phyloP scores from a whole-genome alignment of 1,139 yeast genomes.

The Scheffersomyces stambukii region DNA sequence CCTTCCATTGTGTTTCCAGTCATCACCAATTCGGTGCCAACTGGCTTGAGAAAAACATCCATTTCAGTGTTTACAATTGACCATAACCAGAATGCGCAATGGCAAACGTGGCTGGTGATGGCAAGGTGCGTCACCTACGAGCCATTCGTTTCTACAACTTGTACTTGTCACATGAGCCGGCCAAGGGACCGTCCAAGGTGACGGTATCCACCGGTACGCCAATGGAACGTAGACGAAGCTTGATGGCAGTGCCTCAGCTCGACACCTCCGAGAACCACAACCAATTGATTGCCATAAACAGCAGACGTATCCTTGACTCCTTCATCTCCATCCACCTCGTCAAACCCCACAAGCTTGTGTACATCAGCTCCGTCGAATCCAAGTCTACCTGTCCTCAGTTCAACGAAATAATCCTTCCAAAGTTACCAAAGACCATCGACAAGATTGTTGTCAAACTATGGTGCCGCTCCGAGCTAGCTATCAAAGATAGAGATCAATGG shows the following conservation, averaged over 20 bases:
- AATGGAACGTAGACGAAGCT: conserved; percentile 7
- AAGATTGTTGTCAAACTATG: conserved; percentile 23
- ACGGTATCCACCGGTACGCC: conserved; percentile 2
- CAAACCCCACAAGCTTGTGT: conserved; percentile 17
- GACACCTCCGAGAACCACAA: background rate
- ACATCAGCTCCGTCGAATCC: conserved; percentile 32
- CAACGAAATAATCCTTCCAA: conserved; percentile 25
- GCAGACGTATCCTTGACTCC: conserved; percentile 19
- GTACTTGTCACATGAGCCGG: conserved; percentile 1
- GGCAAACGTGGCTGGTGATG: background rate
- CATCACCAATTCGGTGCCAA: no score
- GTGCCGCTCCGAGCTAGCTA: no score
- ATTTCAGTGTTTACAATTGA: no score
- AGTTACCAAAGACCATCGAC: conserved; percentile 11
- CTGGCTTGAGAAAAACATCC: no score
- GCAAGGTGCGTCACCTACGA: conserved; percentile 4
- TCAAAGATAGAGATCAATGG: conserved; percentile 16
- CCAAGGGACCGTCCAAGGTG: background rate
- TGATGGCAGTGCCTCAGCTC: conserved; percentile 2
- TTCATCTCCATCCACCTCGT: conserved; percentile 25
- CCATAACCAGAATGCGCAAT: background rate
- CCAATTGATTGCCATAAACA: conserved; percentile 9
- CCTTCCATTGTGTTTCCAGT: no score
- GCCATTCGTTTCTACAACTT: conserved; percentile 5
- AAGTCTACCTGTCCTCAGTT: conserved; percentile 28